Evolutionary conservation across 1,284 basidiomycete genomes (phyloP), one percentile per base, ranked within the genome.

Genomic region (Sparassis latifolia): DNA sequence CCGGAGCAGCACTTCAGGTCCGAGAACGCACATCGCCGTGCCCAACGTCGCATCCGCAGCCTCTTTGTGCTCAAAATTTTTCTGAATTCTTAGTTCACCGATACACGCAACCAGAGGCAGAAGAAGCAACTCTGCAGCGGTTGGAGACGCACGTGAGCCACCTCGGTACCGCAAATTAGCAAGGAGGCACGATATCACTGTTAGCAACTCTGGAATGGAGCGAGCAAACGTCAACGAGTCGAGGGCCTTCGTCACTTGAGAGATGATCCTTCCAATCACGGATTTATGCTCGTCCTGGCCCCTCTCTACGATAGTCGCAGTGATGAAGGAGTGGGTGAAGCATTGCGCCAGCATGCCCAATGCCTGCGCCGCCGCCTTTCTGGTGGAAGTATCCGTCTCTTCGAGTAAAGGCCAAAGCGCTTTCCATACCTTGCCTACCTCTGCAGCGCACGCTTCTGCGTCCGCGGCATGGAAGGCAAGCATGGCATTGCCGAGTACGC

Each of bases 1-100:
- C 12, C 76, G 70, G 33, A 99, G 75, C 1, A 99, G 65, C 2
- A 84, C 80, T 53, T 87, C 80, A 4, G 97, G 94, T 0, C 97
- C 97, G 51, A 97, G 74, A 2, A 92, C 79, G 58, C 85, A 80
- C 77, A 97, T 89, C 1, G 93, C 91, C 32, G 82, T 80, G 3
- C 86, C 84, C 38, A 99, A 71, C 1, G 89, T 84, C 3, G 73
- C 74, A 66, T 99, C 97, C 29, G 87, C 93, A 44, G 82, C 81
- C 65, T 95, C 92, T 67, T 93, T 95, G 67, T 89, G 80, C 67
- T 97, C 94, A 62, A 99, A 99, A 3, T 77, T 82, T 67, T 87
- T 89, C 61, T 89, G 77, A 35, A 80, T 73, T 41, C 96, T 75
- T 52, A 97, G 69, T 41, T 87, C 83, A 2, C 85, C 92, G 31